A percentile compares a stretch with the other conserved stretches of the same genome.
These are phyloP conservation scores for Podila minutissima DNA, from an alignment of 192 early-diverging fungal species.

Conservation along the genomic window DNA sequence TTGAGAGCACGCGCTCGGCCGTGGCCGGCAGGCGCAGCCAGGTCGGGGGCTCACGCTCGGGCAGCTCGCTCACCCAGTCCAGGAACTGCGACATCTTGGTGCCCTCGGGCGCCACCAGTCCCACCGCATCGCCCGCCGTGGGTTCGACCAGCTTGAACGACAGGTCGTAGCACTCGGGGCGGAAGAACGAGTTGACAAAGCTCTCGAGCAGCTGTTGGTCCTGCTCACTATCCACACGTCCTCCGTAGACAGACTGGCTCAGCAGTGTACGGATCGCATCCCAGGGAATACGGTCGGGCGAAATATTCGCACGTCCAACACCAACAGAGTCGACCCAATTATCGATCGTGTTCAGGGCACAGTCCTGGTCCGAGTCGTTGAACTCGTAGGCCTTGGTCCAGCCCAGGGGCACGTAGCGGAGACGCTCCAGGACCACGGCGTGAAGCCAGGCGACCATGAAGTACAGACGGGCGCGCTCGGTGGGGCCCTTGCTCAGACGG, in stretches of 20 bases:
- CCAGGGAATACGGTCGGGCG: constrained; percentile 97
- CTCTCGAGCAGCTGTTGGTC: constrained; percentile 89
- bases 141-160: constrained; percentile 80
- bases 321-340: constrained; percentile 89
- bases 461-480: constrained; percentile 88
- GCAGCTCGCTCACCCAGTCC: constrained; percentile 87
- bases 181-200: constrained; percentile 88
- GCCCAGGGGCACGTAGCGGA: constrained; percentile 96
- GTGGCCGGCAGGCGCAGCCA: constrained; percentile 97
- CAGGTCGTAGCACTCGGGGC: constrained; percentile 78
- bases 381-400: constrained; percentile 99
- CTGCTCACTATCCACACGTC: constrained; percentile 92
- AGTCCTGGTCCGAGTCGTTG: constrained; percentile 97
- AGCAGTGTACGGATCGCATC: constrained; percentile 88
- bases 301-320: constrained; percentile 86
- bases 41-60: constrained; percentile 93
- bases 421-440: constrained; percentile 92
- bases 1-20: constrained; percentile 91
- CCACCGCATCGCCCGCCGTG: constrained; percentile 29
- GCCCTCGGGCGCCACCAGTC: constrained; percentile 85
- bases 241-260: constrained; percentile 94
- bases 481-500: constrained; percentile 72
- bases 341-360: constrained; percentile 89
- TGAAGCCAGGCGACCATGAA: constrained; percentile 98
- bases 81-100: constrained; percentile 86